Conservation (phyloP, 163 green algal species). For the Picocystis sp. region DNA sequence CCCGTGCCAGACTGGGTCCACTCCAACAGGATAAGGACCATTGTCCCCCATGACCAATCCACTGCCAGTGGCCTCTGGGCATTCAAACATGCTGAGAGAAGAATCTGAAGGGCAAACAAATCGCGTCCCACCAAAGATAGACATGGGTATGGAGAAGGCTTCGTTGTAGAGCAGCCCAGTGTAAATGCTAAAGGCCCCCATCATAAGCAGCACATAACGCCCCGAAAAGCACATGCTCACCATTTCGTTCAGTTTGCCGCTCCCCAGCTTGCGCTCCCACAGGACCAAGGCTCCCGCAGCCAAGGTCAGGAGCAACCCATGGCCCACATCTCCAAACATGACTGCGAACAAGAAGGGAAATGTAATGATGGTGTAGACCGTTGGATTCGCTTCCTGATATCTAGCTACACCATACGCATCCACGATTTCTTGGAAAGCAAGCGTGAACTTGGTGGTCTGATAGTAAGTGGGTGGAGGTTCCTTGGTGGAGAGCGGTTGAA, state of each 20-base stretch:
- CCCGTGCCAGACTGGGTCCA: constrained; percentile 90
- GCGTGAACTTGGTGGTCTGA: constrained; percentile 73
- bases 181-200: constrained; percentile 93
- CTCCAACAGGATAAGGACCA: constrained; percentile 63
- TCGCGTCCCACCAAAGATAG: constrained; percentile 57
- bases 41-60: constrained; percentile 13
- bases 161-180: constrained; percentile 96
- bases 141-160: constrained; percentile 88
- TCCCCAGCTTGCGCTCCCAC: constrained; percentile 65
- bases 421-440: constrained; percentile 68
- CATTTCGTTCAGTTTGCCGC: constrained; percentile 72
- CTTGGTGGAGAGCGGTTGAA: constrained; percentile 67
- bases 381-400: constrained; percentile 83
- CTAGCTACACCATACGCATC: constrained; percentile 55
- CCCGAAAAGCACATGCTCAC: constrained; percentile 79
- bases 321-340: constrained; percentile 97
- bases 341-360: constrained; percentile 98
- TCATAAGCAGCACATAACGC: constrained; percentile 91
- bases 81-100: constrained; percentile 7
- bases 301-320: constrained; percentile 78
- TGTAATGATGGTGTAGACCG: constrained; percentile 88
- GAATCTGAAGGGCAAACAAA: constrained; percentile 27
- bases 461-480: constrained; percentile 88
- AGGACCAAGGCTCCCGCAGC: constrained; percentile 59
- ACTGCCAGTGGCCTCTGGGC: constrained; percentile 19